Conservation (phyloP, 306 rosid species). For the Acacia acuminata region DNA sequence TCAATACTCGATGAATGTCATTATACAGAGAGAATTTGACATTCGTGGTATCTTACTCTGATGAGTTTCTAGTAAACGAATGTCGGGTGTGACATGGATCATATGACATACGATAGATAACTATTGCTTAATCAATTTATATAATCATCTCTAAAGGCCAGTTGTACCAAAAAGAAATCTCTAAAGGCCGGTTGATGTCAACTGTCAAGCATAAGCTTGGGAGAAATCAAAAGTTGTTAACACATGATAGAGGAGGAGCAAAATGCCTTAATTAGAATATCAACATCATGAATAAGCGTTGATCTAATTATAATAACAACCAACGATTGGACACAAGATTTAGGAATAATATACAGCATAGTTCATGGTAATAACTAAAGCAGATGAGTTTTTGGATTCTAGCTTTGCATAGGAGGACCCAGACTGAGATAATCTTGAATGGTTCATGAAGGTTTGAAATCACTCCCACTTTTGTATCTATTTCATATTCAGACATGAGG, state of each 20-base stretch:
- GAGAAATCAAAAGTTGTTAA: not conserved
- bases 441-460: not conserved
- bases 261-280: not conserved
- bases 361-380: not conserved
- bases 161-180: too few species aligned
- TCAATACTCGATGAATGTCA: too few species aligned
- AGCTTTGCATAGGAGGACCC: not conserved
- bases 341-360: not conserved
- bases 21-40: accelerated
- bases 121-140: not conserved
- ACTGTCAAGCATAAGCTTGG: not conserved
- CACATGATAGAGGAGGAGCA: not conserved
- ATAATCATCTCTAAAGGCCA: slow-evolving; percentile 2
- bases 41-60: accelerated
- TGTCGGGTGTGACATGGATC: too few species aligned
- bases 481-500: too few species aligned
- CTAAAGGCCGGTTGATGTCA: not conserved
- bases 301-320: not conserved
- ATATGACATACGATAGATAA: not conserved
- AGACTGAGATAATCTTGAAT: not conserved
- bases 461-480: not conserved
- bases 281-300: not conserved
- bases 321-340: not conserved
- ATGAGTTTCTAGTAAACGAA: accelerated
- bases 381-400: not conserved